phyloP scores from a whole-genome alignment of 768 basidiomycete species.

The Termitomyces heimii region DNA sequence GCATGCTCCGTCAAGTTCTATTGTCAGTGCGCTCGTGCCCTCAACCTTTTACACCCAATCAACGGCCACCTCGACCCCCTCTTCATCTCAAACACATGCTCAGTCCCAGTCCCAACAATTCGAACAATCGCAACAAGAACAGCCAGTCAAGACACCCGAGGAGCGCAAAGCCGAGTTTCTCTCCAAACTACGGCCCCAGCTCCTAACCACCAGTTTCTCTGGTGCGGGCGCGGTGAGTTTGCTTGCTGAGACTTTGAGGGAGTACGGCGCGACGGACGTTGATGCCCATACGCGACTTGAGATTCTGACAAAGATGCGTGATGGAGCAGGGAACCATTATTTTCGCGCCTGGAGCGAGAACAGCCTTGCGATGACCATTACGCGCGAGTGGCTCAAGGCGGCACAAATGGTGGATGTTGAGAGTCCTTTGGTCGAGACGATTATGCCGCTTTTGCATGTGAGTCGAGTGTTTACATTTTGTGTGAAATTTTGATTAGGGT shows the following conservation, averaged over 20 bases:
- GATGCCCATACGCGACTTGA: slow-evolving; percentile 63
- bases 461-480: slow-evolving; percentile 25
- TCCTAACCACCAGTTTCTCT: slow-evolving; percentile 55
- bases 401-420: slow-evolving; percentile 54
- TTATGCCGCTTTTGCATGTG: slow-evolving; percentile 86
- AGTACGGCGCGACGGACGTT: slow-evolving; percentile 59
- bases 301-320: slow-evolving; percentile 75
- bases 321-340: slow-evolving; percentile 81
- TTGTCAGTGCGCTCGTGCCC: slow-evolving; percentile 32
- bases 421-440: slow-evolving; percentile 57
- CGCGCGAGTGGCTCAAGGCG: slow-evolving; percentile 77
- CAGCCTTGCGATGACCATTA: slow-evolving; percentile 64
- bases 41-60: slow-evolving; percentile 23
- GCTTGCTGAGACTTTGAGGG: slow-evolving; percentile 52
- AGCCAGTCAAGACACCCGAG: slow-evolving; percentile 32
- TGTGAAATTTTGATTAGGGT: not conserved
- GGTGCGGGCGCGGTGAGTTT: slow-evolving; percentile 63
- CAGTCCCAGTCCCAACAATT: slow-evolving; percentile 13
- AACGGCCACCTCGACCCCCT: not conserved
- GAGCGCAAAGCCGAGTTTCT: slow-evolving; percentile 53
- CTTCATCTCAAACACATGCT: not conserved
- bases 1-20: slow-evolving; percentile 47
- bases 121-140: slow-evolving; percentile 8
- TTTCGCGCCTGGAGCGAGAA: slow-evolving; percentile 85
- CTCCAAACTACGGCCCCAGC: slow-evolving; percentile 44